Evolutionary conservation across 441 rosid species (phyloP).

Genomic region (Breynia disticha): DNA sequence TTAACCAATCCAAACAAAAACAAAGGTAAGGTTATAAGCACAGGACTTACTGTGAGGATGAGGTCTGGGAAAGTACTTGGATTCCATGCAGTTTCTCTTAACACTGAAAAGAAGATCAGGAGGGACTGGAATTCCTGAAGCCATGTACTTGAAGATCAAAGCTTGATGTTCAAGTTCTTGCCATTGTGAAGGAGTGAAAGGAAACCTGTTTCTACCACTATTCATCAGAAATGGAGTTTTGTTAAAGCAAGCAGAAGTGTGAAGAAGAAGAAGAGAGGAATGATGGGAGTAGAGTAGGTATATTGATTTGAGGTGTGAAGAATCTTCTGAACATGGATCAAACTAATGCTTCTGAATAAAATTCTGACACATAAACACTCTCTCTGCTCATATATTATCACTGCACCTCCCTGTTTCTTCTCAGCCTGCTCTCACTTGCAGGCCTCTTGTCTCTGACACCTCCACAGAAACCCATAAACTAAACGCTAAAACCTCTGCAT

Average conservation of each 20-base stretch:
- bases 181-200: constrained; percentile 84
- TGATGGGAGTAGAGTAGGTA: constrained; percentile 31
- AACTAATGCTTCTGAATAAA: constrained; percentile 27
- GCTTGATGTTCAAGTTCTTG: constrained; percentile 98
- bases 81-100: constrained; percentile 37
- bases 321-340: constrained; percentile 57
- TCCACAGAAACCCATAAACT: neutral
- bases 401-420: neutral
- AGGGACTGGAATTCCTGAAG: constrained; percentile 70
- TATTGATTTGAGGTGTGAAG: constrained; percentile 60
- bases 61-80: constrained; percentile 47
- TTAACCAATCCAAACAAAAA: neutral
- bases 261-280: neutral
- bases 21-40: neutral
- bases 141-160: constrained; percentile 78
- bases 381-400: neutral
- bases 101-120: constrained; percentile 82
- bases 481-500: too few species aligned
- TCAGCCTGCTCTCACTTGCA: neutral
- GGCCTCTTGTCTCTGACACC: neutral
- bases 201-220: constrained; percentile 44
- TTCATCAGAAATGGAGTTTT: constrained; percentile 20
- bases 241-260: neutral
- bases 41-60: constrained; percentile 45
- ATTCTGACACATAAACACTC: constrained; percentile 14